Conservation (phyloP, 768 basidiomycete genomes). For the Pulveroboletus ravenelii region DNA sequence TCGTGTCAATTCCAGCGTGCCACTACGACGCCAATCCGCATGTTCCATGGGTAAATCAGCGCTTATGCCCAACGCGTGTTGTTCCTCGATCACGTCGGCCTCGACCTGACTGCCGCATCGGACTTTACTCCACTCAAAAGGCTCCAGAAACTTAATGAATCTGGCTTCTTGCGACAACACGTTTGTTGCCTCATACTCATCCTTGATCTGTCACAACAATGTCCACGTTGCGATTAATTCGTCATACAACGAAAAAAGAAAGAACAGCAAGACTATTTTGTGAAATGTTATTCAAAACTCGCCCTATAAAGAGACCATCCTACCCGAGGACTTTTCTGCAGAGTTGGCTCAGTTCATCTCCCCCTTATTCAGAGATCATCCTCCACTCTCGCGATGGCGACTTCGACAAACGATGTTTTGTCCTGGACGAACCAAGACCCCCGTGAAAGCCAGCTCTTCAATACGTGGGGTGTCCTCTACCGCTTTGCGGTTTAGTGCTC, state of each 20-base stretch:
- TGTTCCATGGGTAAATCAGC: constrained; percentile 41
- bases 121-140: constrained; percentile 71
- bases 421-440: constrained; percentile 88
- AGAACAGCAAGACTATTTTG: constrained; percentile 39
- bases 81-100: constrained; percentile 63
- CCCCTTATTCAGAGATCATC: constrained; percentile 27
- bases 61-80: constrained; percentile 58
- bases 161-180: constrained; percentile 66
- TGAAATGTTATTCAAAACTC: constrained; percentile 40
- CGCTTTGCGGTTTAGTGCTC: constrained; percentile 61
- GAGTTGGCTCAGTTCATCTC: constrained; percentile 28
- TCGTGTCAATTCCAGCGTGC: constrained; percentile 29
- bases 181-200: constrained; percentile 62
- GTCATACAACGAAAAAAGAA: constrained; percentile 46
- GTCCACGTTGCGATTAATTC: constrained; percentile 70
- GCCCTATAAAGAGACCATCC: constrained; percentile 50
- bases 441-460: constrained; percentile 78
- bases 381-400: constrained; percentile 43
- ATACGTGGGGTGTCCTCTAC: constrained; percentile 75
- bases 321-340: constrained; percentile 12
- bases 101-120: constrained; percentile 49
- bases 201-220: constrained; percentile 63
- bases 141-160: constrained; percentile 51
- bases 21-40: constrained; percentile 30
- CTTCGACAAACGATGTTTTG: constrained; percentile 62